Evolutionary conservation across 768 basidiomycete genomes (phyloP).

Genomic region (Suillus subalutaceus): DNA sequence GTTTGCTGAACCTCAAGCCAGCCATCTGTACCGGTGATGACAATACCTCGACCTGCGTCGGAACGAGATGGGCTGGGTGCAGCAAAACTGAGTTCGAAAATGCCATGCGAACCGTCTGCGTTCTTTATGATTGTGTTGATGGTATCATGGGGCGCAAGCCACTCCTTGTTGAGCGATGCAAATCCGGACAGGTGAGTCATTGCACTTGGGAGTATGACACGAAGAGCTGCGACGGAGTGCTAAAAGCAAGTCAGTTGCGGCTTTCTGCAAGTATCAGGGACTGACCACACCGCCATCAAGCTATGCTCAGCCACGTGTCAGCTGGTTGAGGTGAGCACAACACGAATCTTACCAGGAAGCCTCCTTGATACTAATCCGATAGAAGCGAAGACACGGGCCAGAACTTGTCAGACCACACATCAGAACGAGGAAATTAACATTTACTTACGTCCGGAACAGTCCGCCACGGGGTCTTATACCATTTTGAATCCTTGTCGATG

Average conservation of each 20-base stretch:
- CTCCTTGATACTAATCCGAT: slow-evolving; percentile 66
- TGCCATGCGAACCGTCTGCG: slow-evolving; percentile 57
- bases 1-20: slow-evolving; percentile 52
- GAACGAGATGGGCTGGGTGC: slow-evolving; percentile 50
- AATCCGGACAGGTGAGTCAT: slow-evolving; percentile 62
- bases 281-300: slow-evolving; percentile 80
- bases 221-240: slow-evolving; percentile 70
- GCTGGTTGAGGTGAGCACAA: slow-evolving; percentile 9
- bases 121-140: slow-evolving; percentile 57
- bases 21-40: slow-evolving; percentile 66
- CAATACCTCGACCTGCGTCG: slow-evolving; percentile 22
- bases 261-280: slow-evolving; percentile 15
- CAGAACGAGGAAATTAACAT: slow-evolving; percentile 27
- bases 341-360: slow-evolving; percentile 68
- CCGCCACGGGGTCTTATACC: slow-evolving; percentile 85
- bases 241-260: slow-evolving; percentile 23
- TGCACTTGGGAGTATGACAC: slow-evolving; percentile 55
- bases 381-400: neutral
- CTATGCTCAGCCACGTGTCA: slow-evolving; percentile 34
- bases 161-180: slow-evolving; percentile 68
- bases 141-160: slow-evolving; percentile 81
- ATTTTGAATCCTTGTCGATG: slow-evolving; percentile 66
- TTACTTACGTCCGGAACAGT: slow-evolving; percentile 73
- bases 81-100: slow-evolving; percentile 65
- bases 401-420: slow-evolving; percentile 10